Percentiles rank a stretch among this genome's conserved stretches.
Conservation (phyloP, 1,139 yeast genomes). For the Kodamaea ohmeri region DNA sequence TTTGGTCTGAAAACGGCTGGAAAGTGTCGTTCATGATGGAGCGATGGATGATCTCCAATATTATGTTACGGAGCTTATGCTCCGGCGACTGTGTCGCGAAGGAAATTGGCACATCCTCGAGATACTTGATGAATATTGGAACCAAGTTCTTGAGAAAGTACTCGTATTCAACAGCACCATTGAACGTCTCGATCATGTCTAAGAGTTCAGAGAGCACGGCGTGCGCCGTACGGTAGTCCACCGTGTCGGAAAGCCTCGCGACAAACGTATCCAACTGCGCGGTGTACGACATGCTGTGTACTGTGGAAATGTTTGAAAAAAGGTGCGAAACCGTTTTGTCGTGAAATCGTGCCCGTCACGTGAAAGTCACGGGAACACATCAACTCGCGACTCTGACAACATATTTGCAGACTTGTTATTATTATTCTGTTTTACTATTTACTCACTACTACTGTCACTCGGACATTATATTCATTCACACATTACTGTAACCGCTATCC, state of each 20-base stretch:
- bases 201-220: conserved; percentile 75
- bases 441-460: no score
- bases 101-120: conserved; percentile 72
- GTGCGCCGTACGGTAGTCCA: conserved; percentile 59
- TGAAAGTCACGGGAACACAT: conserved; percentile 2
- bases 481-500: no score
- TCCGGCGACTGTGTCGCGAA: conserved; percentile 61
- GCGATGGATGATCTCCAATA: conserved; percentile 78
- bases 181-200: conserved; percentile 81
- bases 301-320: conserved; percentile 11
- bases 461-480: no score
- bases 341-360: conserved; percentile 14
- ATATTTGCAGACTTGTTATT: no score
- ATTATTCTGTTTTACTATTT: no score
- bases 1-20: conserved; percentile 63
- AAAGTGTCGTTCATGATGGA: conserved; percentile 81
- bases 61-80: conserved; percentile 70
- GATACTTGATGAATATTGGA: conserved; percentile 58
- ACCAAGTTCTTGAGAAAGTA: conserved; percentile 59
- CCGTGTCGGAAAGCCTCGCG: conserved; percentile 50
- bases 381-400: no score
- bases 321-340: conserved; percentile 18
- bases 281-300: conserved; percentile 26
- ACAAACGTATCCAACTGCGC: conserved; percentile 61
- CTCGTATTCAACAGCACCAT: conserved; percentile 76